These are phyloP conservation scores for Candida nonsorbophila DNA, from an alignment of 805 yeast species.

Conservation along the genomic window DNA sequence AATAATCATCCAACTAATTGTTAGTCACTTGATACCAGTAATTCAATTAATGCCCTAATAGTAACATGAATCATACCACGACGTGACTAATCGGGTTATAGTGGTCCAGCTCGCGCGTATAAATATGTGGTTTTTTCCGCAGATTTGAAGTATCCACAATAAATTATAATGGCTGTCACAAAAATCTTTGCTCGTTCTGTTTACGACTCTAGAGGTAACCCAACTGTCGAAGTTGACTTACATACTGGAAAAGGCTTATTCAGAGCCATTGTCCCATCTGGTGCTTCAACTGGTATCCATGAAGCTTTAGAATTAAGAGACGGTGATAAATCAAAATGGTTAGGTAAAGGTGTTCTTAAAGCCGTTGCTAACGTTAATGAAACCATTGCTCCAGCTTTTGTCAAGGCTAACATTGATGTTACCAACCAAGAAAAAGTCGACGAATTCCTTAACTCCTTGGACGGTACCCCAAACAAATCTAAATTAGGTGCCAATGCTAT, in stretches of 20 bases:
- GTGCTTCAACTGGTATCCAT: slow-evolving; percentile 98
- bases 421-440: slow-evolving; percentile 84
- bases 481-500: slow-evolving; percentile 98
- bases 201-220: slow-evolving; percentile 99
- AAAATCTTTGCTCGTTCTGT: slow-evolving; percentile 93
- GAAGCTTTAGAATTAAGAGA: slow-evolving; percentile 99
- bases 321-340: slow-evolving; percentile 95
- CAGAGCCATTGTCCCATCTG: slow-evolving; percentile 98
- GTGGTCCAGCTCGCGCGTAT: slow-evolving; percentile 8
- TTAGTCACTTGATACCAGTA: too few species aligned
- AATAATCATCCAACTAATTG: too few species aligned
- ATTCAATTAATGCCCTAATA: too few species aligned
- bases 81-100: slow-evolving; percentile 6
- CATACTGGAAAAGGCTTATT: slow-evolving; percentile 88
- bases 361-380: slow-evolving; percentile 96
- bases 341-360: slow-evolving; percentile 96
- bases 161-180: slow-evolving; percentile 65
- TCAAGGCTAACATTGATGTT: slow-evolving; percentile 77
- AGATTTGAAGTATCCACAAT: too few species aligned
- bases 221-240: slow-evolving; percentile 98
- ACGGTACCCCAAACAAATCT: slow-evolving; percentile 96
- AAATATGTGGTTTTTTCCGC: slow-evolving; percentile 4
- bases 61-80: too few species aligned
- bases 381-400: slow-evolving; percentile 88
- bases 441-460: slow-evolving; percentile 77